Base-by-base conservation (phyloP, 352 stramenopile species). In the Hyphochytrium catenoides region DNA sequence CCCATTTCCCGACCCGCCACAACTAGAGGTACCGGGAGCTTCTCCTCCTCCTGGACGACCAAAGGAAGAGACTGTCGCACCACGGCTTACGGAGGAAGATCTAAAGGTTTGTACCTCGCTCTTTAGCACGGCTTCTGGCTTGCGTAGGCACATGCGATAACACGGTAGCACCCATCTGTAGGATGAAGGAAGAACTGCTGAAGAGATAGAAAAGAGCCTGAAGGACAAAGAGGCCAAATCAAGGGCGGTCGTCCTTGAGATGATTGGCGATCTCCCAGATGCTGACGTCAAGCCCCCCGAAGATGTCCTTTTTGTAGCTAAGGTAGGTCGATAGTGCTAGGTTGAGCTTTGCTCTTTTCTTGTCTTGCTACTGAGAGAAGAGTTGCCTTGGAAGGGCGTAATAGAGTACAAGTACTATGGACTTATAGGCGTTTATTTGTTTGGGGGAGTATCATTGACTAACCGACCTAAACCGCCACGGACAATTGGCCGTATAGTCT, bases 231-330 rank as follows among this genome's bases (percentile, higher is more conserved):
- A 96, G 42, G 84, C 86, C 34, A 85, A 92, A 41, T 91, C 72
- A 19, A 67, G 84, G 19, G 87, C 88, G 0, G 84, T 97, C 12
- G 85, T 98, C 31, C 61, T 99, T 12, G 91, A 99, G 56, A 97
- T 98, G 83, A 79, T 98, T 26, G 92, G 92, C 8, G 92, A 98
- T 51, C 54, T 98, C 18, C 91, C 90, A 0, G 78, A 93, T 40
- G 89, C 90, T 6, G 91, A 98, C 30, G 74, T 95, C 4, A 90
- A 89, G 45, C 86, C 90, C 3, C 89, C 89, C 0, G 89, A 98
- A 46, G 93, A 98, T 46, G 90, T 98, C 9, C 61, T 99, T 0
- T 99, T 99, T 49, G 83, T 99, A 35, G 96, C 85, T 56, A 83
- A 94, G 61, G 4, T 48, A 59, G 25, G 64, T 74, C 43, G 64